Base-by-base conservation (phyloP, 768 basidiomycete genomes). In the Megacollybia marginata region DNA sequence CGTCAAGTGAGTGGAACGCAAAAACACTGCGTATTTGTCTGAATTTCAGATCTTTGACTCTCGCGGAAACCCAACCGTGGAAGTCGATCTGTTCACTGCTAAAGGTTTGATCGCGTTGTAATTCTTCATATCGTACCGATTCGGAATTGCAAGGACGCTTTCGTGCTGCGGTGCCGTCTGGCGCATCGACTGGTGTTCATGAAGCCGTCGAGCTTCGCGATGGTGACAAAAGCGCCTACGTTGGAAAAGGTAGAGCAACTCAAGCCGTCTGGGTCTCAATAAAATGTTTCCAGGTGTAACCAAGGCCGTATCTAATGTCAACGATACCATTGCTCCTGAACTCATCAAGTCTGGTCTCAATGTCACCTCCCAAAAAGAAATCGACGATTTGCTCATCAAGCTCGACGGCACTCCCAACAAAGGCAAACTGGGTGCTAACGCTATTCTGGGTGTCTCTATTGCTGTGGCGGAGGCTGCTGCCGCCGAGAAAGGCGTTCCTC, bases 201-300 rank as follows among this genome's bases (percentile, higher is more conserved):
- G 96, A 99, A 70, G 96, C 96, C 54, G 92, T 97, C 58, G 96
- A 99, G 73, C 88, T 99, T 69, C 92, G 96, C 59, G 96, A 99
- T 69, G 87, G 86, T 55, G 94, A 92, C 75, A 96, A 96, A 72
- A 70, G 69, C 57, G 81, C 82, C 61, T 99, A 96, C 66, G 80
- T 96, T 59, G 96, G 96, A 62, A 99, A 98, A 77, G 95, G 95
- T 88, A 60, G 52, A 79, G 55, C 48, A 49, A 46, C 51, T 44
- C 42, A 40, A 33, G 32, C 13, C 57, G 33, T 16, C 48, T 18
- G 42, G 47, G 44, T 48, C 46, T 49, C 44, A 47, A n/a, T 52
- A 33, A 42, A 32, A 48, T 48, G 20, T 53, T 12, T 33, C 47
- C 58, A 96, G 93, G 94, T 68, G 96, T 99, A 57, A 60, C 62